Evolutionary conservation across 306 rosid species (phyloP).

Genomic region (Castanopsis chinensis): DNA sequence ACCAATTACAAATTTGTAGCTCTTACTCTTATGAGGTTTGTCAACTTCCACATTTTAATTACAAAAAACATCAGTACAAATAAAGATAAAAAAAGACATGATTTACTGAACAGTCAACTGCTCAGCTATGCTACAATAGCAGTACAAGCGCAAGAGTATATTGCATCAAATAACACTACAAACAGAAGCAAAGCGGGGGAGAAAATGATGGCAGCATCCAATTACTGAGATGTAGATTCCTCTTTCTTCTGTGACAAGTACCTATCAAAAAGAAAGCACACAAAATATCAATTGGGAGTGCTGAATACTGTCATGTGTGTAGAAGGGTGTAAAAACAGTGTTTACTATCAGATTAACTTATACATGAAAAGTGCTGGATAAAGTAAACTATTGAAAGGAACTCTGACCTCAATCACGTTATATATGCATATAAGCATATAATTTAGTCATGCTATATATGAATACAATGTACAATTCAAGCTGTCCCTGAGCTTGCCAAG

Average conservation of each 20-base stretch:
- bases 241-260: slow-evolving; percentile 54
- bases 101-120: background rate
- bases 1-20: background rate
- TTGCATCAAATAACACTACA: background rate
- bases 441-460: background rate
- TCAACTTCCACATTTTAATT: background rate
- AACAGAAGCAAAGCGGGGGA: background rate
- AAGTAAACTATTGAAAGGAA: background rate
- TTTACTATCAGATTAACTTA: no score
- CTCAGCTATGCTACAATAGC: background rate
- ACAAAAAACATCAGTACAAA: background rate
- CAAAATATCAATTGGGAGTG: no score
- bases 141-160: background rate
- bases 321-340: no score
- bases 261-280: slow-evolving; percentile 28
- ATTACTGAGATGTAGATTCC: slow-evolving; percentile 41
- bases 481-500: background rate
- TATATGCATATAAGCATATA: background rate
- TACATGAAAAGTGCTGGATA: background rate
- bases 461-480: background rate
- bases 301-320: no score
- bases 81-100: background rate
- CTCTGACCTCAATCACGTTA: background rate
- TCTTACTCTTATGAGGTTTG: background rate
- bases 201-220: slow-evolving; percentile 8